A percentile compares a stretch with the other conserved stretches of the same genome.
These are phyloP conservation scores for Tulasnella sp. DNA, from an alignment of 768 basidiomycete genomes.

Conservation along the genomic window DNA sequence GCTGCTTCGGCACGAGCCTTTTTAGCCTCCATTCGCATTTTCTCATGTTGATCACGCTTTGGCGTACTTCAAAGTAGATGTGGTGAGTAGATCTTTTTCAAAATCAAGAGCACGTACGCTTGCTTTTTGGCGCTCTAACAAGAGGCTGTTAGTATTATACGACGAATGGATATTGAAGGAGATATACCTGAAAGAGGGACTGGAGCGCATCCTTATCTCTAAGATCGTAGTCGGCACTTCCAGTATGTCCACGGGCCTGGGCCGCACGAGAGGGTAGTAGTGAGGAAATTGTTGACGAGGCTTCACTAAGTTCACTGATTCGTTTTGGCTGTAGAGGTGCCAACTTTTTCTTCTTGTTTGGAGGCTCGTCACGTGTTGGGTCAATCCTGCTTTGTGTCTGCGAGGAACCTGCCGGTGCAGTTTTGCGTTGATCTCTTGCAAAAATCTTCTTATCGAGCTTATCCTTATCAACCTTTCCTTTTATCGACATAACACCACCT, in stretches of 20 bases:
- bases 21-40: background rate
- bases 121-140: too few species aligned
- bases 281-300: background rate
- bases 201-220: background rate
- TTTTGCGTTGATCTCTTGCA: too few species aligned
- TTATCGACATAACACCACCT: too few species aligned
- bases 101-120: background rate
- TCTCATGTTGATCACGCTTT: background rate
- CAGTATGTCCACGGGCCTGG: background rate
- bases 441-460: too few species aligned
- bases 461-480: too few species aligned
- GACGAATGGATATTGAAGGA: too few species aligned
- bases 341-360: background rate
- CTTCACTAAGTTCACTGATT: background rate
- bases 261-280: background rate
- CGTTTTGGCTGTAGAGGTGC: background rate
- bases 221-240: background rate
- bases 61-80: background rate
- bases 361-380: background rate
- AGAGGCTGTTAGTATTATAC: too few species aligned
- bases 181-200: slow-evolving; percentile 7
- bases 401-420: too few species aligned
- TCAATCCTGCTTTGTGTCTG: too few species aligned
- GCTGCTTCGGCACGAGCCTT: background rate
- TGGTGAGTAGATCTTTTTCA: background rate